Evolutionary conservation across 768 basidiomycete species (phyloP), one percentile per base, ranked within the genome.

Genomic region (Dioszegia hungarica): DNA sequence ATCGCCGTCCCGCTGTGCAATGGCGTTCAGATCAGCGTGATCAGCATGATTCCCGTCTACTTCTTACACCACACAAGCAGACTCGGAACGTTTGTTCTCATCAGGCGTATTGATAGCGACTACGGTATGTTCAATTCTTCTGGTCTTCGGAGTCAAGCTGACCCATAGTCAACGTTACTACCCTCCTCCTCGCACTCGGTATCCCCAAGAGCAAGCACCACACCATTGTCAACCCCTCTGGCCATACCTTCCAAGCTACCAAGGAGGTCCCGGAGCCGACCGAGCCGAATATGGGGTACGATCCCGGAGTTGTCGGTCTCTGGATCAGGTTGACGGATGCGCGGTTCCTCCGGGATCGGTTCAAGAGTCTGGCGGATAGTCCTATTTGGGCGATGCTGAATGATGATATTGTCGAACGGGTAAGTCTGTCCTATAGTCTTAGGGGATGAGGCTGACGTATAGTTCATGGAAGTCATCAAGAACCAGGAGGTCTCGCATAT

Each of bases 31-130:
- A 66, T 67, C 34, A 63, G 66, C 60, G 69, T 71, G 15, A 57
- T 71, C 5, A 63, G 68, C 24, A 60, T 68, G 24, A 71, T 71
- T 6, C 69, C 69, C 2, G 66, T 71, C 0, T 71, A 71, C 43
- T 51, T 57, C 11, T 61, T 65, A 55, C 2, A 56, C 11, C 53
- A 50, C 14, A 56, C 54, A 6, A 50, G 33, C 43, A 43, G 54
- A 25, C 48, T 54, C 15, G 49, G 53, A 20, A 49, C 34, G 39
- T 28, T 40, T 22, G 37, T 53, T 1, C 28, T 71, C 8, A 60
- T 68, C 33, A 57, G 70, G 34, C 34, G 70, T 22, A 41, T 72
- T 17, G 70, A 72, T 44, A 61, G 60, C 5, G 70, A 72, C 56
- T 72, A 65, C 41, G 66, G 64, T 70, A 37, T 62, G 65, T 64